These are phyloP conservation scores for Penicillium sp. DNA, from an alignment of 2,329 filamentous ascomycete genomes.

Conservation along the genomic window DNA sequence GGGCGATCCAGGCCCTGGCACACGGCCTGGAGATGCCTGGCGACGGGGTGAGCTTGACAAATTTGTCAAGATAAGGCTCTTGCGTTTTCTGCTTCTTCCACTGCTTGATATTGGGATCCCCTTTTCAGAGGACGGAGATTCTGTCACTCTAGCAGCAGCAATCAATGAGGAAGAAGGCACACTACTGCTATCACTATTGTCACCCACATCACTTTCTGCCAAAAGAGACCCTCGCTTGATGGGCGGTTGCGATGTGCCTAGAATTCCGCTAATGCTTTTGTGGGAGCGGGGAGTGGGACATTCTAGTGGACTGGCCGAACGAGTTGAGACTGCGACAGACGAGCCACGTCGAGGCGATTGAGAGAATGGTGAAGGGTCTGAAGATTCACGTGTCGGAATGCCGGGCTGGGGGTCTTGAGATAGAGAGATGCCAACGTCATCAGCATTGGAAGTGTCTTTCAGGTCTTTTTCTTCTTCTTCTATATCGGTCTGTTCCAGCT, in stretches of 20 bases:
- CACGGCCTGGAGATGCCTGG: conserved; percentile 82
- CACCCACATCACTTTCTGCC: conserved; percentile 79
- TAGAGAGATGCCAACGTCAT: conserved; percentile 17
- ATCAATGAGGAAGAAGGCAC: conserved; percentile 71
- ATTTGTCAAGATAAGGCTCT: conserved; percentile 78
- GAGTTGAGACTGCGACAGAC: conserved; percentile 68
- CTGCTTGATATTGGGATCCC: conserved; percentile 72
- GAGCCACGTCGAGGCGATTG: conserved; percentile 51
- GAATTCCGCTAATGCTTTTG: conserved; percentile 55
- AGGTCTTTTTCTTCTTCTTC: neutral
- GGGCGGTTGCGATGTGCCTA: conserved; percentile 51
- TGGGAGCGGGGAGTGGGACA: conserved; percentile 88
- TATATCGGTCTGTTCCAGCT: neutral
- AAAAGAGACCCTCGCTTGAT: conserved; percentile 74
- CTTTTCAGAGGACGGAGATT: conserved; percentile 87
- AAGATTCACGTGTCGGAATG: conserved; percentile 53
- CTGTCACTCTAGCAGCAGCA: conserved; percentile 68
- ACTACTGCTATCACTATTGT: conserved; percentile 74
- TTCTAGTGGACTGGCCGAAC: conserved; percentile 85
- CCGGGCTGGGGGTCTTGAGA: conserved; percentile 45
- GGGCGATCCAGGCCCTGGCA: conserved; percentile 74
- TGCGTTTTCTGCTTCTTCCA: conserved; percentile 76
- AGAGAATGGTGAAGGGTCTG: conserved; percentile 46
- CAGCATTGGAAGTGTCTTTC: conserved; percentile 12
- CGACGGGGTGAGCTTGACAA: conserved; percentile 70